phyloP scores from a whole-genome alignment of 805 yeast genomes.

The Cyberlindnera mrakii region DNA sequence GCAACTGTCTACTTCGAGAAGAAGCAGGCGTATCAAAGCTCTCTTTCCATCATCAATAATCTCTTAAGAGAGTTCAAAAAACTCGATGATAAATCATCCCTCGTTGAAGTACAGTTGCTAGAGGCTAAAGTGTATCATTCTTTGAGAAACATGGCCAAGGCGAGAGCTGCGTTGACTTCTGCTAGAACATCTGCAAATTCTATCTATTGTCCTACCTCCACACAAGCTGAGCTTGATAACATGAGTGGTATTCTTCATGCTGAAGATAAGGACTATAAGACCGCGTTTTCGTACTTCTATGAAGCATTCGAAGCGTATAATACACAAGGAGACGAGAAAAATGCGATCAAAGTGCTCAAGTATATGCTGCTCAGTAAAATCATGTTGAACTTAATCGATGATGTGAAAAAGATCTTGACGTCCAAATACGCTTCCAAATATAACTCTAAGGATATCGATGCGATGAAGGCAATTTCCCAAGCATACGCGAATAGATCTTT shows the following conservation, averaged over 20 bases:
- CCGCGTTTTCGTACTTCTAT: slow-evolving; percentile 91
- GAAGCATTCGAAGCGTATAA: slow-evolving; percentile 92
- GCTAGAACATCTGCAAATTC: slow-evolving; percentile 98
- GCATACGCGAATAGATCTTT: slow-evolving; percentile 89
- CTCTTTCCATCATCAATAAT: slow-evolving; percentile 64
- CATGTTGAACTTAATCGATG: slow-evolving; percentile 84
- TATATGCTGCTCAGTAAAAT: slow-evolving; percentile 91
- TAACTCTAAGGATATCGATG: slow-evolving; percentile 83
- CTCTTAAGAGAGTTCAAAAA: slow-evolving; percentile 83
- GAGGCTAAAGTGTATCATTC: slow-evolving; percentile 90
- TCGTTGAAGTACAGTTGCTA: slow-evolving; percentile 90
- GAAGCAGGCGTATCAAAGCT: slow-evolving; percentile 53
- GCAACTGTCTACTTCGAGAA: slow-evolving; percentile 69
- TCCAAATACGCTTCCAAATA: slow-evolving; percentile 71
- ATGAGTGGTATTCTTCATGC: slow-evolving; percentile 95
- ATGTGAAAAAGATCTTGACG: slow-evolving; percentile 69
- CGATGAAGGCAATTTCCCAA: slow-evolving; percentile 88
- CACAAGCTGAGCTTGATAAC: slow-evolving; percentile 91
- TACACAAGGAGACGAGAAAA: slow-evolving; percentile 47
- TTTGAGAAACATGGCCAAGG: slow-evolving; percentile 82
- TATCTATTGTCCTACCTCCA: slow-evolving; percentile 87
- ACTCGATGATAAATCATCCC: slow-evolving; percentile 89
- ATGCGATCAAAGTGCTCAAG: slow-evolving; percentile 74
- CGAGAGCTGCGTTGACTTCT: slow-evolving; percentile 86
- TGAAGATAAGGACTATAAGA: slow-evolving; percentile 93